These are phyloP conservation scores for Alternaria gaisen DNA, from an alignment of 2,329 filamentous ascomycete species.

Conservation along the genomic window DNA sequence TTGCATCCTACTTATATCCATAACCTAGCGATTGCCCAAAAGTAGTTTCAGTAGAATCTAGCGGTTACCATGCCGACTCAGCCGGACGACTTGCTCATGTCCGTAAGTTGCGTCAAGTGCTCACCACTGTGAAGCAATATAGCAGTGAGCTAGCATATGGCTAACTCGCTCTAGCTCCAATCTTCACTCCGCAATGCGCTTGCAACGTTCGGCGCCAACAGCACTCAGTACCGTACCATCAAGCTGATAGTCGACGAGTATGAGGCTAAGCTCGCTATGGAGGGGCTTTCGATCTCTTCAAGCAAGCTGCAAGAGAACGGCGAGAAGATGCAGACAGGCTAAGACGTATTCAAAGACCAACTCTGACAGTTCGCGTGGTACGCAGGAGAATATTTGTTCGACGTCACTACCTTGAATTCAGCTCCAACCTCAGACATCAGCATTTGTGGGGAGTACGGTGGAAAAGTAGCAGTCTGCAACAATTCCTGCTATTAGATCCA, in stretches of 20 bases:
- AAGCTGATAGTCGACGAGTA: constrained; percentile 46
- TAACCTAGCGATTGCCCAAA: background rate
- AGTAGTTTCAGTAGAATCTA: background rate
- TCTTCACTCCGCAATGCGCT: constrained; percentile 17
- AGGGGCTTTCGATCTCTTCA: constrained; percentile 15
- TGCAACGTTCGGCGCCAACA: constrained; percentile 43
- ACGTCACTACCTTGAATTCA: no score
- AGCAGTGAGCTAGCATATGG: no score
- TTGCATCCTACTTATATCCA: background rate
- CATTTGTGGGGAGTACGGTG: no score
- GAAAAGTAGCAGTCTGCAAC: no score
- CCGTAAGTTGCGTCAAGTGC: constrained; percentile 26
- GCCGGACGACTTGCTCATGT: constrained; percentile 39
- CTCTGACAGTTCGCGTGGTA: no score
- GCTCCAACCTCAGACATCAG: no score
- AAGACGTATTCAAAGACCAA: no score
- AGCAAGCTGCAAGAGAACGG: no score
- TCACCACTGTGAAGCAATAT: no score
- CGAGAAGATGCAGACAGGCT: no score
- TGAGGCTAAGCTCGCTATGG: constrained; percentile 35
- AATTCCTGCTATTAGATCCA: no score
- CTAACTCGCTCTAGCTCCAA: constrained; percentile 29
- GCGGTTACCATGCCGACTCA: constrained; percentile 28
- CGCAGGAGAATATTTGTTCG: no score
- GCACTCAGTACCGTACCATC: constrained; percentile 42